Percentiles rank a stretch among this genome's conserved stretches.
These are phyloP conservation scores for Hymenoscyphus fraxineus DNA, from an alignment of 2,329 filamentous ascomycete species.

Conservation along the genomic window DNA sequence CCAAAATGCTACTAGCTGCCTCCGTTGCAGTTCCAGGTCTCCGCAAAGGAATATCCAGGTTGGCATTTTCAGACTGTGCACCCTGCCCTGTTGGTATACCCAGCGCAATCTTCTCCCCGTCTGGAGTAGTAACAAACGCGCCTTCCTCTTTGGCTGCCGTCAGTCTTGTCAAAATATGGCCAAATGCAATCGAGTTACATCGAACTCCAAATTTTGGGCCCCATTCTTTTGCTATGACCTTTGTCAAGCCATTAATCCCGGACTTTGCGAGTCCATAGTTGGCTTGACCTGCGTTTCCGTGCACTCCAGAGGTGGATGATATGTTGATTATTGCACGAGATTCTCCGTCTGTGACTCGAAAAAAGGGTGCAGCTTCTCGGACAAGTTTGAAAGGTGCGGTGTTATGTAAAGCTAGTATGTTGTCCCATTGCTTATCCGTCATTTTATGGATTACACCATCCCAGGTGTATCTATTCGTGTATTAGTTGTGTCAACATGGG, in stretches of 20 bases:
- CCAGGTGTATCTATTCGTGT: conserved; percentile 64
- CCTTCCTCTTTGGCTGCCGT: conserved; percentile 83
- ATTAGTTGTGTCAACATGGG: not conserved
- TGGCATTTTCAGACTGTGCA: conserved; percentile 40
- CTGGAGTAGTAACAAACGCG: conserved; percentile 71
- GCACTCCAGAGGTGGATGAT: conserved; percentile 73
- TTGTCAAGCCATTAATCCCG: conserved; percentile 76
- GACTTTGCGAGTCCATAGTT: conserved; percentile 88
- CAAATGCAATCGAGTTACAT: conserved; percentile 80
- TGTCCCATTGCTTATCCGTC: conserved; percentile 88
- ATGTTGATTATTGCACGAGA: conserved; percentile 80
- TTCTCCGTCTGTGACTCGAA: conserved; percentile 80
- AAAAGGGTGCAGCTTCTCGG: conserved; percentile 76
- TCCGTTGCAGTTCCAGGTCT: conserved; percentile 75
- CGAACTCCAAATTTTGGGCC: conserved; percentile 78
- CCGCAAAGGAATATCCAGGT: conserved; percentile 72
- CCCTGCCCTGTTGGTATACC: conserved; percentile 66
- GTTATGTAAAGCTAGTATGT: conserved; percentile 77
- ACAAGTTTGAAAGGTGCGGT: conserved; percentile 84
- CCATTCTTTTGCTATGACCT: conserved; percentile 92
- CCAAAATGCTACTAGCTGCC: conserved; percentile 73
- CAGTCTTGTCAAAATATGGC: conserved; percentile 73
- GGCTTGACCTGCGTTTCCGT: conserved; percentile 87
- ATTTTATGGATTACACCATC: conserved; percentile 92
- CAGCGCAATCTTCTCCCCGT: conserved; percentile 69